Evolutionary conservation across 805 yeast species (phyloP).

Genomic region (Yamadazyma sp.): DNA sequence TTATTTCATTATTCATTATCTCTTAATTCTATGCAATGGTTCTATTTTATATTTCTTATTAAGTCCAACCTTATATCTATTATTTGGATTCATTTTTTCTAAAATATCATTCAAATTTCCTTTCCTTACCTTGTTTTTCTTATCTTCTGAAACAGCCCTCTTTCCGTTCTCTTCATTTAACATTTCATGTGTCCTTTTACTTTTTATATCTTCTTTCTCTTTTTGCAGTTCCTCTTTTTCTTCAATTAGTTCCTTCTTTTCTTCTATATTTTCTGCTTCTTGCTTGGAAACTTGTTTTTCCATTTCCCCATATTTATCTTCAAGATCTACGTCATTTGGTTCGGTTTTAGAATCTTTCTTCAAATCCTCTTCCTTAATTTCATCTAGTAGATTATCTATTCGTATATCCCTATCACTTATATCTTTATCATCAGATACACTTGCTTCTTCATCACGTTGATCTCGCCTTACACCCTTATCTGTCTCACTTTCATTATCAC

Average conservation of each 20-base stretch:
- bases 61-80: constrained; percentile 9
- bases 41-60: constrained; percentile 10
- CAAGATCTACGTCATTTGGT: no score
- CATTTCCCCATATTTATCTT: no score
- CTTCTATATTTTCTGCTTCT: background rate
- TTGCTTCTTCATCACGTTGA: no score
- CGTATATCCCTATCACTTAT: no score
- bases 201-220: background rate
- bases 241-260: background rate
- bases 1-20: background rate
- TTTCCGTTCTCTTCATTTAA: no score
- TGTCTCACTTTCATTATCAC: background rate
- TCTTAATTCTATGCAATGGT: constrained; percentile 12
- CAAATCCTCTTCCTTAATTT: no score
- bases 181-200: no score
- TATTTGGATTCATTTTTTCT: constrained; percentile 7
- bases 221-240: background rate
- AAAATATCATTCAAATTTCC: constrained; percentile 10
- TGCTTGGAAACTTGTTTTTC: no score
- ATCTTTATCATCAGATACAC: background rate
- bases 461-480: background rate
- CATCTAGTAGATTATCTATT: no score
- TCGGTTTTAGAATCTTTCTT: no score
- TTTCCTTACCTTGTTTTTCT: no score
- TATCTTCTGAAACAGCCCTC: no score